Conservation (phyloP, 164 flowering plant species). For the Berberis vulgaris region DNA sequence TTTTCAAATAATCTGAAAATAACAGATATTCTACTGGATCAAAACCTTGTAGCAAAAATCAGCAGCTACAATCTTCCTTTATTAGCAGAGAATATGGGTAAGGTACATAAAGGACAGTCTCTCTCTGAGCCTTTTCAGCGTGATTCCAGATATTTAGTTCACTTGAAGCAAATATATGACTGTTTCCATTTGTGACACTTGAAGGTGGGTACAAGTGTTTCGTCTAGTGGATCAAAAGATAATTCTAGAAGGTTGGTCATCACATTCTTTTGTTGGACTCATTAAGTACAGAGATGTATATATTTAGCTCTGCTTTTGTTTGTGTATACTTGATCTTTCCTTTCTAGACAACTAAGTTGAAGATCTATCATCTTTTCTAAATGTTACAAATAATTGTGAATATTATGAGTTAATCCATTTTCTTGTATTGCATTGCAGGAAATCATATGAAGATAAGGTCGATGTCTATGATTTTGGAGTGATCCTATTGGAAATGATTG, state of each 20-base stretch:
- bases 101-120: constrained; percentile 25
- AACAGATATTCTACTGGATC: constrained; percentile 73
- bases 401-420: neutral
- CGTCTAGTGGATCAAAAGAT: constrained; percentile 33
- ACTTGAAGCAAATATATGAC: neutral
- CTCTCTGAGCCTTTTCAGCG: neutral
- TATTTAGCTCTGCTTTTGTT: neutral
- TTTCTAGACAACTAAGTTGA: too few relatives aligned
- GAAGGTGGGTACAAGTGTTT: constrained; percentile 35
- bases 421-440: constrained; percentile 27
- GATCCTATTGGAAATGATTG: constrained; percentile 64
- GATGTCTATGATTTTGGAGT: constrained; percentile 81
- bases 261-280: neutral
- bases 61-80: constrained; percentile 81
- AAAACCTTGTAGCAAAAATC: constrained; percentile 71
- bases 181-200: constrained; percentile 6
- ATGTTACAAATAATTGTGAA: neutral
- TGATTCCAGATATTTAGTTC: neutral
- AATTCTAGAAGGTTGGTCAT: constrained; percentile 31
- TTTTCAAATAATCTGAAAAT: constrained; percentile 64
- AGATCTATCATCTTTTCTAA: too few relatives aligned
- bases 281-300: too few relatives aligned
- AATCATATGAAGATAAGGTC: constrained; percentile 32
- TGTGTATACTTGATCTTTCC: neutral
- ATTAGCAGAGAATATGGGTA: constrained; percentile 40